Evolutionary conservation across 2,329 filamentous ascomycete genomes (phyloP).

Genomic region (Fusarium sp.): DNA sequence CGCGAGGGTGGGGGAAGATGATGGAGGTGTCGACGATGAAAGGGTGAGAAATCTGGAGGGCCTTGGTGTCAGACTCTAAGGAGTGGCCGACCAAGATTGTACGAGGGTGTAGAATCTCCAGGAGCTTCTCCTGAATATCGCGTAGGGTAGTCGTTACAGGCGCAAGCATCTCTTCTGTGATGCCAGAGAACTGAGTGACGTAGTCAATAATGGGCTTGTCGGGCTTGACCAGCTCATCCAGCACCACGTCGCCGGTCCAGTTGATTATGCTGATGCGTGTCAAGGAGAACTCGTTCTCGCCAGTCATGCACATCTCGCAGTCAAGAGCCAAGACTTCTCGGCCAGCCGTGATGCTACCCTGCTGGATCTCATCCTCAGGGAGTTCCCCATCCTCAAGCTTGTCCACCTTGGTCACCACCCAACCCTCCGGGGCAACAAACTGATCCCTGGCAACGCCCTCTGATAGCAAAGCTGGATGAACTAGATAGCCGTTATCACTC

Average conservation of each 20-base stretch:
- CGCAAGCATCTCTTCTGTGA: conserved; percentile 86
- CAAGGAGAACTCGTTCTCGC: conserved; percentile 81
- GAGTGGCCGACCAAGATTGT: conserved; percentile 85
- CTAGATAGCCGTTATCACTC: conserved; percentile 82
- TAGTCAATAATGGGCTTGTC: conserved; percentile 91
- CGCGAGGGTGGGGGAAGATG: conserved; percentile 89
- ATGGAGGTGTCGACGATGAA: conserved; percentile 94
- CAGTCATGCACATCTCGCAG: conserved; percentile 97
- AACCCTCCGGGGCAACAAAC: conserved; percentile 73
- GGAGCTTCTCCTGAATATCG: conserved; percentile 84
- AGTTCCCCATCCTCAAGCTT: conserved; percentile 74
- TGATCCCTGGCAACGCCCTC: conserved; percentile 66
- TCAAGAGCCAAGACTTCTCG: conserved; percentile 85
- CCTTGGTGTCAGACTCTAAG: conserved; percentile 84
- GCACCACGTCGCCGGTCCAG: conserved; percentile 84
- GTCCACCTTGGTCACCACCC: conserved; percentile 82
- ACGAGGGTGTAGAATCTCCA: conserved; percentile 77
- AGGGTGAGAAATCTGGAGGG: conserved; percentile 87
- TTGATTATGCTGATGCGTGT: conserved; percentile 88
- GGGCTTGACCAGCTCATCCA: conserved; percentile 95
- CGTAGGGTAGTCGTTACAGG: conserved; percentile 83
- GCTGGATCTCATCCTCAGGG: conserved; percentile 77
- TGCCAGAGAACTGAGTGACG: conserved; percentile 90
- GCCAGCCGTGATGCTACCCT: conserved; percentile 86
- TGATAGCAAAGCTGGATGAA: conserved; percentile 83